Evolutionary conservation across 805 yeast genomes (phyloP), one percentile per base, ranked within the genome.

Genomic region (Cephaloascus albidus): DNA sequence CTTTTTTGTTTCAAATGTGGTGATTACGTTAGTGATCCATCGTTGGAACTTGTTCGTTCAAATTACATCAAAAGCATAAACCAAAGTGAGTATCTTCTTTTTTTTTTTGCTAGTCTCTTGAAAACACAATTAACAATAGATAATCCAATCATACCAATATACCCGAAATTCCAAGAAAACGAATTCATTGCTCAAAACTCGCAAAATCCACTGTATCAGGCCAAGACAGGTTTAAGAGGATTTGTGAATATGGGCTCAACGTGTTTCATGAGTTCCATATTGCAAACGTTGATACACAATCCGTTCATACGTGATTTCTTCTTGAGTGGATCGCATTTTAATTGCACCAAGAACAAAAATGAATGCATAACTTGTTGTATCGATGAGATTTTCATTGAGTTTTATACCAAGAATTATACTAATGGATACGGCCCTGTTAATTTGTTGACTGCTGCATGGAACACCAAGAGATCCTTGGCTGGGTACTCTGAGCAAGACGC

Each of bases 401-500:
- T 87, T 47, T 93, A 73, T 60, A 77, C 90, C 0, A 70, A 81
- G 2, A 63, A 70, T 15, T 62, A 70, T 23, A 70, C 74, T 35
- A 70, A 77, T 26, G 88, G 95, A 2, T 81, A 64, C 61, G 97
- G 97, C 0, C 82, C 93, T 45, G 80, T 93, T 2, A 75, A 83
- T 38, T 60, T 93, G 36, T 67, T 93, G 37, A 71, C 76, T n/a
- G 85, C 96, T 10, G 81, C 96, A 1, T 88, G 96, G 90, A 81
- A 80, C 50, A 80, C 81, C 36, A 85, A 86, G 49, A 76, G 84
- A 47, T 74, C 87, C 27, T 72, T 93, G 42, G 95, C 97, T 0
- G 99, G 99, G 1, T 89, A 89, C 48, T 83, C 93, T 28, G 97
- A 93, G 59, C 99, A 93, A 60, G 99, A 93, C 57, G 97, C 98